A percentile compares a stretch with the other conserved stretches of the same genome.
These are phyloP conservation scores for Fusarium protoensiforme DNA, from an alignment of 2,329 filamentous ascomycete genomes.

Conservation along the genomic window DNA sequence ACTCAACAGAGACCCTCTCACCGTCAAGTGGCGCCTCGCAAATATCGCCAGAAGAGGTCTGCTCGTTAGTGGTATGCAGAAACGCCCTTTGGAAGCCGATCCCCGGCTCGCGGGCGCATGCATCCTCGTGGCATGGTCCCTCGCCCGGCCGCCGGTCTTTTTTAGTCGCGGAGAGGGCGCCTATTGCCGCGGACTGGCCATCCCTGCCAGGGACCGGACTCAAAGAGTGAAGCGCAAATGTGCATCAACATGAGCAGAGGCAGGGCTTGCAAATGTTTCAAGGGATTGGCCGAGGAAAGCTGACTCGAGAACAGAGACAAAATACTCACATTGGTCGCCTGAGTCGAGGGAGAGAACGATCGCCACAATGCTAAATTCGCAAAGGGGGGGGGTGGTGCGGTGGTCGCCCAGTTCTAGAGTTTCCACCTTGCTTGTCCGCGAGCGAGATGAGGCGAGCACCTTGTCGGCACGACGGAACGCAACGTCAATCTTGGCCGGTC, in stretches of 20 bases:
- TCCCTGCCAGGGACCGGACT: background rate
- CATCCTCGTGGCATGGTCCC: slow-evolving; percentile 4
- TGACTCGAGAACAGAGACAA: background rate
- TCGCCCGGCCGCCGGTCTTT: background rate
- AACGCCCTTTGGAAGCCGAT: background rate
- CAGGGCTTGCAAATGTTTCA: background rate
- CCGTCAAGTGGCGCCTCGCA: slow-evolving; percentile 29
- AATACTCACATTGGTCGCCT: slow-evolving; percentile 4
- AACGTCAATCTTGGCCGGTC: background rate
- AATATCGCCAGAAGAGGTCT: slow-evolving; percentile 12
- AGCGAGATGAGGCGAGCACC: slow-evolving; percentile 23
- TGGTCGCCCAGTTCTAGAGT: background rate
- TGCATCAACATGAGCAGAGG: background rate
- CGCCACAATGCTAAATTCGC: background rate
- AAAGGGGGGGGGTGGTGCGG: background rate
- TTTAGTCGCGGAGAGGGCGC: slow-evolving; percentile 5
- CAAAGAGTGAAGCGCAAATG: slow-evolving; percentile 7
- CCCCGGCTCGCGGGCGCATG: slow-evolving; percentile 11
- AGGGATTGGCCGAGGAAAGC: background rate
- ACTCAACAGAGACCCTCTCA: slow-evolving; percentile 8
- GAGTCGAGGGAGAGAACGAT: background rate
- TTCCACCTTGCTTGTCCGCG: background rate
- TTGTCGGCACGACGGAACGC: slow-evolving; percentile 27
- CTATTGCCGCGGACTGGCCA: slow-evolving; percentile 6
- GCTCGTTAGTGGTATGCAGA: background rate